Conservation (phyloP, 2,329 filamentous ascomycete genomes). For the Verticillium isaacii region DNA sequence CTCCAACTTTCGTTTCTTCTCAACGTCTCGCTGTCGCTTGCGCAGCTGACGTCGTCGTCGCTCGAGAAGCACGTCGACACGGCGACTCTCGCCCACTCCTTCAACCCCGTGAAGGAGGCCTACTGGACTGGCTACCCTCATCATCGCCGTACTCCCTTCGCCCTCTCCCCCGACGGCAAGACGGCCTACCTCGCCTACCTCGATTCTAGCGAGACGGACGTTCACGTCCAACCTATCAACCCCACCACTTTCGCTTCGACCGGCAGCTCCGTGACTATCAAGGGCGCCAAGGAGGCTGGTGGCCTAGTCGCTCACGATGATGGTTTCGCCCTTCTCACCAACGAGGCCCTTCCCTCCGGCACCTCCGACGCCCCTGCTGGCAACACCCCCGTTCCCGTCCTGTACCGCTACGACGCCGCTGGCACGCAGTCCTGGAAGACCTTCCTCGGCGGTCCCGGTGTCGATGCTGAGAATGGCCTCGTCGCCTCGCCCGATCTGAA, state of each 20-base stretch:
- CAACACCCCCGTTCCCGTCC: constrained; percentile 46
- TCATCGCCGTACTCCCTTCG: constrained; percentile 57
- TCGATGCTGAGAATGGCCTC: constrained; percentile 40
- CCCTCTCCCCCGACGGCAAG: constrained; percentile 55
- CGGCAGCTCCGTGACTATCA: constrained; percentile 45
- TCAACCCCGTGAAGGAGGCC: constrained; percentile 52
- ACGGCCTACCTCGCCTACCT: constrained; percentile 57
- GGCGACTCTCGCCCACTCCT: constrained; percentile 42
- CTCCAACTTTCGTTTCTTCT: constrained; percentile 2
- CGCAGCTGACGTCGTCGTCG: constrained; percentile 16
- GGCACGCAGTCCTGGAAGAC: constrained; percentile 55
- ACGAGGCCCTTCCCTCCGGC: constrained; percentile 47
- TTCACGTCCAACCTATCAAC: constrained; percentile 54
- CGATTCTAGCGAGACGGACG: constrained; percentile 47
- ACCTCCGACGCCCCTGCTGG: constrained; percentile 41
- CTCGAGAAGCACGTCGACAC: constrained; percentile 30
- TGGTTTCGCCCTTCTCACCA: constrained; percentile 58
- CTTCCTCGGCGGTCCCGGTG: constrained; percentile 51
- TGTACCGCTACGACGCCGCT: constrained; percentile 51
- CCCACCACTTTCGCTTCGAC: constrained; percentile 48
- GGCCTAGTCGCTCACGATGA: constrained; percentile 59
- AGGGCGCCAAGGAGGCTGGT: constrained; percentile 53
- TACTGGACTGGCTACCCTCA: constrained; percentile 60
- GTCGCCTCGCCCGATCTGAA: constrained; percentile 54
- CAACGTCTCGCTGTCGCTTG: constrained; percentile 6